phyloP scores from a whole-genome alignment of 164 flowering plant genomes.

The Annona cherimola region DNA sequence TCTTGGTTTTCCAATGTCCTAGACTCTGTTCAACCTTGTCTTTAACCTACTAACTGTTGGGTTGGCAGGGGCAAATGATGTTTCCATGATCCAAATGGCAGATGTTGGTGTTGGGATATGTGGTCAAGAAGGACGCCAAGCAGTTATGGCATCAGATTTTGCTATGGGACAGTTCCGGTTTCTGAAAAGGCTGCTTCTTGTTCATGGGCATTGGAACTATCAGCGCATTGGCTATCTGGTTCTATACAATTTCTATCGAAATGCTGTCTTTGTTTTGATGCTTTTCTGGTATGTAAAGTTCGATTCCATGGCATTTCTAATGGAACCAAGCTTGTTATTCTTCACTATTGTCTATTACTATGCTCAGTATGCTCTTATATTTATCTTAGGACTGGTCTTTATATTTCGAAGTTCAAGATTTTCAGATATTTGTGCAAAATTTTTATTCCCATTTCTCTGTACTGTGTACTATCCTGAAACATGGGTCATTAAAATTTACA shows the following conservation, averaged over 20 bases:
- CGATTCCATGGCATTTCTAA: background rate
- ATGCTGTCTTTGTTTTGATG: slow-evolving; percentile 92
- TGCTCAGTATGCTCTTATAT: background rate
- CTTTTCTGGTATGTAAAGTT: slow-evolving; percentile 66
- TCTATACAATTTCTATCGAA: slow-evolving; percentile 88
- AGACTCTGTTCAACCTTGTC: background rate
- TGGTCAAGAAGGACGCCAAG: slow-evolving; percentile 98
- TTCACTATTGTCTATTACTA: background rate
- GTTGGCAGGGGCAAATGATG: slow-evolving; percentile 84
- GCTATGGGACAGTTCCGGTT: slow-evolving; percentile 95
- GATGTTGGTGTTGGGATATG: slow-evolving; percentile 95
- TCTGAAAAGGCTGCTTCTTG: slow-evolving; percentile 74
- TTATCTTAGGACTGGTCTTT: background rate
- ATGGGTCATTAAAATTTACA: too few relatives aligned
- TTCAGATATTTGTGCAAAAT: background rate
- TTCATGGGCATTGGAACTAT: slow-evolving; percentile 96
- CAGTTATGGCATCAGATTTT: slow-evolving; percentile 97
- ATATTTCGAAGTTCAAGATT: slow-evolving; percentile 1
- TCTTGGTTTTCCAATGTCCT: background rate
- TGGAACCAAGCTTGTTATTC: background rate
- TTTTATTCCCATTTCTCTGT: too few relatives aligned
- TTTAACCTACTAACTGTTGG: slow-evolving; percentile 1
- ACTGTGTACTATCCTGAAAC: too few relatives aligned
- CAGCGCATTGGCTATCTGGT: slow-evolving; percentile 82
- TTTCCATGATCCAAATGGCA: slow-evolving; percentile 98